These are phyloP conservation scores for Quercus suber DNA, from an alignment of 306 rosid species.

Conservation along the genomic window DNA sequence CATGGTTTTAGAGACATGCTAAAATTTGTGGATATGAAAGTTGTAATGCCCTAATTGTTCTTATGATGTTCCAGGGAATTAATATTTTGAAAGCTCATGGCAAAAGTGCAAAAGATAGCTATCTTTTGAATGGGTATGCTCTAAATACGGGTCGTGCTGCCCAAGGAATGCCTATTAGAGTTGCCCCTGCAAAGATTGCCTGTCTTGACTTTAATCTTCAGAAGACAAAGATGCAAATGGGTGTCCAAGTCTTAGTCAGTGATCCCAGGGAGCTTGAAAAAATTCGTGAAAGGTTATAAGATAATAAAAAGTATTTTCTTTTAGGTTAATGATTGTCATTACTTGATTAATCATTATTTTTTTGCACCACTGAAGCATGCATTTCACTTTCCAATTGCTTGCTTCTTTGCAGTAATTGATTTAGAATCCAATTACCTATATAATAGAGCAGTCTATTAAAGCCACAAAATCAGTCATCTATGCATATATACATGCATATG, in stretches of 20 bases:
- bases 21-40: background rate
- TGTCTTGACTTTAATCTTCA: slow-evolving; percentile 98
- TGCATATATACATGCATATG: background rate
- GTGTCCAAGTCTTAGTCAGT: slow-evolving; percentile 83
- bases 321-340: background rate
- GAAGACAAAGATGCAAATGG: slow-evolving; percentile 99
- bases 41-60: background rate
- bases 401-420: background rate
- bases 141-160: slow-evolving; percentile 94
- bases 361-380: background rate
- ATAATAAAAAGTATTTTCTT: background rate
- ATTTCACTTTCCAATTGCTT: background rate
- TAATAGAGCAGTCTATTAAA: background rate
- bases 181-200: slow-evolving; percentile 90
- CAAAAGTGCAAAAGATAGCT: slow-evolving; percentile 89
- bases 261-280: slow-evolving; percentile 97
- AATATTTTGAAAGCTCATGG: slow-evolving; percentile 98
- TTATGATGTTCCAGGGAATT: slow-evolving; percentile 58
- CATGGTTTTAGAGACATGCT: background rate
- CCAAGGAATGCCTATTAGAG: slow-evolving; percentile 96
- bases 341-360: background rate
- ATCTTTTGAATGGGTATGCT: slow-evolving; percentile 91
- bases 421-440: background rate
- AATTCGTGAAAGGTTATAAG: slow-evolving; percentile 84
- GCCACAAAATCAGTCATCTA: background rate